Evolutionary conservation across 2,329 filamentous ascomycete genomes (phyloP).

Genomic region (Fusarium tupiense): DNA sequence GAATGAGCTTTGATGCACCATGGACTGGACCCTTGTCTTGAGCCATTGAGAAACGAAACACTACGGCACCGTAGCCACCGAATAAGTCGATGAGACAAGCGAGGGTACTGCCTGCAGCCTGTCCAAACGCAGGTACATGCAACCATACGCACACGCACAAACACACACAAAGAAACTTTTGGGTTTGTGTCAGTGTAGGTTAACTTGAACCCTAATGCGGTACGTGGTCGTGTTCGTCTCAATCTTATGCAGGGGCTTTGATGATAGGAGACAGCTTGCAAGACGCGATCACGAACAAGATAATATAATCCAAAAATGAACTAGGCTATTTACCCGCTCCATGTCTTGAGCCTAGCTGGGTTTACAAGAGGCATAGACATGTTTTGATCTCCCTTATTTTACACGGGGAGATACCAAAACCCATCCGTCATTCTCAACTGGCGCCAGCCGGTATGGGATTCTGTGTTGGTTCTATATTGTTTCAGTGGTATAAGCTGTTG

Average conservation of each 20-base stretch:
- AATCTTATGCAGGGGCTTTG: not conserved
- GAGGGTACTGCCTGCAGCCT: slow-evolving; percentile 19
- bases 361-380: slow-evolving; percentile 7
- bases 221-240: slow-evolving; percentile 2
- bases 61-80: slow-evolving; percentile 22
- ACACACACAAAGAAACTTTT: slow-evolving; percentile 1
- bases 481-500: not conserved
- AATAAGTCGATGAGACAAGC: slow-evolving; percentile 28
- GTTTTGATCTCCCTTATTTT: slow-evolving; percentile 28
- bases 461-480: slow-evolving; percentile 9
- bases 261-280: not conserved
- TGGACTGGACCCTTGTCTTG: slow-evolving; percentile 22
- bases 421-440: not conserved
- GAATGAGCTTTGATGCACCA: slow-evolving; percentile 24
- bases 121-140: slow-evolving; percentile 26
- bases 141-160: not conserved
- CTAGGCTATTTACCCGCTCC: slow-evolving; percentile 22
- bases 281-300: slow-evolving; percentile 17
- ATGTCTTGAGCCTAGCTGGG: slow-evolving; percentile 17
- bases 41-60: slow-evolving; percentile 36
- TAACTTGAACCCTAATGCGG: slow-evolving; percentile 3
- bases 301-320: slow-evolving; percentile 2
- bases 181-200: slow-evolving; percentile 1
- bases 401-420: not conserved
- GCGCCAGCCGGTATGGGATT: not conserved